phyloP scores from a whole-genome alignment of 2,329 filamentous ascomycete genomes.

The Colletotrichum chlorophyti region DNA sequence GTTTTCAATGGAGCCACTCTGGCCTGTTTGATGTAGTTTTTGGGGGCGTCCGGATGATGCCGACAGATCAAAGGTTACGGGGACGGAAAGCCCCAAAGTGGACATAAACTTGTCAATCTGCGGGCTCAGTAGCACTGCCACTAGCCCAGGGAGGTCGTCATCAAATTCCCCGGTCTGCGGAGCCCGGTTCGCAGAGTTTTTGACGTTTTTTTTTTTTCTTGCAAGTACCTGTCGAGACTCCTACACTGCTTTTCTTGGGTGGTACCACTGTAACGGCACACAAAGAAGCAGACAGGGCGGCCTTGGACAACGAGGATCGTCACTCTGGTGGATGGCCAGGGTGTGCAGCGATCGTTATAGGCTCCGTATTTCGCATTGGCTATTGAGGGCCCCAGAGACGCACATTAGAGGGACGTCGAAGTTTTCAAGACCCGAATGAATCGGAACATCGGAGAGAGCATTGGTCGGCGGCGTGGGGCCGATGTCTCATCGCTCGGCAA shows the following conservation, averaged over 20 bases:
- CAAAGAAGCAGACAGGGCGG: neutral
- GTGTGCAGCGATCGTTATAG: no score
- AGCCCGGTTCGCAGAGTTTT: conserved; percentile 2
- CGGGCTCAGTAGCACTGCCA: conserved; percentile 16
- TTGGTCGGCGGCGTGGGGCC: conserved; percentile 21
- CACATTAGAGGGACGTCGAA: neutral
- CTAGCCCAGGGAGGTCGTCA: conserved; percentile 23
- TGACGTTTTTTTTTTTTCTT: conserved; percentile 13
- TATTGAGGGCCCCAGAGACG: no score
- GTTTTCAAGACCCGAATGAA: neutral
- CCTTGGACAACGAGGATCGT: neutral
- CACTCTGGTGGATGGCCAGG: no score
- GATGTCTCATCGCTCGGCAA: conserved; percentile 23
- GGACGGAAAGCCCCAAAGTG: neutral
- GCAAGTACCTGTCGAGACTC: neutral
- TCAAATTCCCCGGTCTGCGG: conserved; percentile 23
- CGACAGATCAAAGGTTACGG: conserved; percentile 16
- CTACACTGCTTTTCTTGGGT: no score
- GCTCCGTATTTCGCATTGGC: no score
- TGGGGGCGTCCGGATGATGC: conserved; percentile 25
- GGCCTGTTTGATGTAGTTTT: no score
- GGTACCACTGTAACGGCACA: neutral
- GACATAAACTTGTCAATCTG: conserved; percentile 18
- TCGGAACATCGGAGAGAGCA: neutral
- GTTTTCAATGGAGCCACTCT: conserved; percentile 7